Percentiles rank a stretch among this genome's conserved stretches.
phyloP scores from a whole-genome alignment of 176 grass and related monocot species.

The Luzula sylvatica region DNA sequence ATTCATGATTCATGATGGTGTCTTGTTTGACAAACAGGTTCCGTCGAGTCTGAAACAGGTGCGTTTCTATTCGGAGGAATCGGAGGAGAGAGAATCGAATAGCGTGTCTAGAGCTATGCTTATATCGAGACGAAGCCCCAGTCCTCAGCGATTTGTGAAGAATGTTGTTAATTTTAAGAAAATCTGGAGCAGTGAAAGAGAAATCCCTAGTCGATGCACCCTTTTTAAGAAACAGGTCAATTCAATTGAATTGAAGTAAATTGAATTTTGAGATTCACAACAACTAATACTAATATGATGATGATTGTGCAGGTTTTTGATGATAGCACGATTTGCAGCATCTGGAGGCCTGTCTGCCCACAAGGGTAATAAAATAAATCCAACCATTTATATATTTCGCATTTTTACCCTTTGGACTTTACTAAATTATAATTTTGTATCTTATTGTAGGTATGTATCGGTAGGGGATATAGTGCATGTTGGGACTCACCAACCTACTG shows the following conservation, averaged over 20 bases:
- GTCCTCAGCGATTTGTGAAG: conserved; percentile 39
- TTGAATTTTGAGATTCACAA: too few species aligned
- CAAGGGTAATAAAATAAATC: conserved; percentile 47
- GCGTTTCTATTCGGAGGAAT: conserved; percentile 60
- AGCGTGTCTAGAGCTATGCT: conserved; percentile 57
- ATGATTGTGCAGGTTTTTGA: conserved; percentile 51
- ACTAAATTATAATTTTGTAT: background rate
- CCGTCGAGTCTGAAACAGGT: conserved; percentile 60
- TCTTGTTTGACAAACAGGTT: conserved; percentile 31
- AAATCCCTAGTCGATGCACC: conserved; percentile 67
- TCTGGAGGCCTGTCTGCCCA: conserved; percentile 73
- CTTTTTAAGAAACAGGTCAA: conserved; percentile 82
- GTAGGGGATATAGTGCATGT: conserved; percentile 79
- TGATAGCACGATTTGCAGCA: conserved; percentile 61
- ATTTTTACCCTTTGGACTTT: too few species aligned
- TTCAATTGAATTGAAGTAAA: conserved; percentile 5
- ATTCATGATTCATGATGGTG: too few species aligned
- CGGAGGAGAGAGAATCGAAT: conserved; percentile 44
- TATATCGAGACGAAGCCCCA: conserved; percentile 60
- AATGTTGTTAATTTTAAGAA: conserved; percentile 67
- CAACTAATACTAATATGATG: conserved; percentile 13
- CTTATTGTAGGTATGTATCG: conserved; percentile 56
- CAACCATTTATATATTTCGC: too few species aligned
- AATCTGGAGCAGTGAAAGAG: conserved; percentile 92
- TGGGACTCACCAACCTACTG: conserved; percentile 52